Conservation (phyloP, 345 rosid genomes). For the Toxicodendron radicans region DNA sequence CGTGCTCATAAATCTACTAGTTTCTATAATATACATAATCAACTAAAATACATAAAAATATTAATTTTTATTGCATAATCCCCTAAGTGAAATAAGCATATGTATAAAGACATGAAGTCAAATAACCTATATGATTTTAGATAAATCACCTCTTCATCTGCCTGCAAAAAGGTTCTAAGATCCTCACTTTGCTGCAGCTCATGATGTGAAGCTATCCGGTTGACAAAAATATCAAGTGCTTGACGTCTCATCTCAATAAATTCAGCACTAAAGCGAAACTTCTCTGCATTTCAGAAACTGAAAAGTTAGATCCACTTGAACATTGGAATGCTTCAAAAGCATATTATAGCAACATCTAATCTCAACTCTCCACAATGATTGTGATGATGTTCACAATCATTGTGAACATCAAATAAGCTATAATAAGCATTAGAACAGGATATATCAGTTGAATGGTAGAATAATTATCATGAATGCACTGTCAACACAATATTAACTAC, state of each 20-base stretch:
- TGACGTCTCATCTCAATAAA: conserved; percentile 97
- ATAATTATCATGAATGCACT: too few species aligned
- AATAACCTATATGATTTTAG: not conserved
- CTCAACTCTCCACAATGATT: not conserved
- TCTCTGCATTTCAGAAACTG: conserved; percentile 56
- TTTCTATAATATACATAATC: not conserved
- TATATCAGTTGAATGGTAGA: not conserved
- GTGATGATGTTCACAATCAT: not conserved
- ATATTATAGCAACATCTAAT: not conserved
- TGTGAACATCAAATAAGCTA: too few species aligned
- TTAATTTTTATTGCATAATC: not conserved
- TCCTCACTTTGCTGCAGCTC: conserved; percentile 94
- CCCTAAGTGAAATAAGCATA: not conserved
- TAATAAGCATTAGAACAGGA: not conserved
- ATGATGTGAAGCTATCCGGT: conserved; percentile 81
- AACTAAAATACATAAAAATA: not conserved
- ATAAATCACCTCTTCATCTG: conserved; percentile 85
- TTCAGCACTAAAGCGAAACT: conserved; percentile 95
- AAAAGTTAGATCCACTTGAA: conserved; percentile 1
- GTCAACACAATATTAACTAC: not conserved
- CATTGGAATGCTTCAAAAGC: not conserved
- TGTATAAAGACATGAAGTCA: not conserved
- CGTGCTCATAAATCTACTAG: too few species aligned
- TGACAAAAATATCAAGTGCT: conserved; percentile 82
- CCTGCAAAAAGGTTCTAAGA: conserved; percentile 92